These are phyloP conservation scores for Saturnispora dispora DNA, from an alignment of 805 yeast species.

Conservation along the genomic window DNA sequence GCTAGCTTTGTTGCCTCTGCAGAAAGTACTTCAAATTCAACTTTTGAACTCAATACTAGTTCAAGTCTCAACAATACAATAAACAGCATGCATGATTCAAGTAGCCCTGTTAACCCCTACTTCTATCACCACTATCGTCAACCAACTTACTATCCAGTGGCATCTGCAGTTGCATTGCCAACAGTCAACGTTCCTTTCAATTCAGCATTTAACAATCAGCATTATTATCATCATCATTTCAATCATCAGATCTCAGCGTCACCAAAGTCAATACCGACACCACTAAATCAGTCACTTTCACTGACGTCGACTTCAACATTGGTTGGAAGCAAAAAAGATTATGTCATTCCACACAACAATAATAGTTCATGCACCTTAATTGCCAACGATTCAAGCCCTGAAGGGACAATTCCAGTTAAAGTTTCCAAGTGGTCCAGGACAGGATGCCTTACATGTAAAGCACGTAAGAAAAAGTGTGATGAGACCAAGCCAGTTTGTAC, in stretches of 20 bases:
- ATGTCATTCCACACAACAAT: neutral
- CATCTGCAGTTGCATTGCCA: neutral
- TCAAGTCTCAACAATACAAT: neutral
- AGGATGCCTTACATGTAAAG: slow-evolving; percentile 46
- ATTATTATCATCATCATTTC: neutral
- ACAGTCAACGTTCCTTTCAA: neutral
- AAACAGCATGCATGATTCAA: neutral
- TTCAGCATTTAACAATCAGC: neutral
- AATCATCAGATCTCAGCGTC: neutral
- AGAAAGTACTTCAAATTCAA: neutral
- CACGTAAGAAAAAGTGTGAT: slow-evolving; percentile 47
- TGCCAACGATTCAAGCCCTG: neutral
- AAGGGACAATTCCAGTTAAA: too few species aligned
- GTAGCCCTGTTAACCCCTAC: neutral
- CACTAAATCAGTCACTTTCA: neutral
- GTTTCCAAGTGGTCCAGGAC: slow-evolving; percentile 28
- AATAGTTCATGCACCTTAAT: neutral
- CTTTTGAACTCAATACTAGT: neutral
- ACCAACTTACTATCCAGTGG: neutral
- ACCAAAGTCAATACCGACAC: neutral
- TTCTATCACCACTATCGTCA: neutral
- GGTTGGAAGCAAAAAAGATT: neutral
- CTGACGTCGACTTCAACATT: neutral
- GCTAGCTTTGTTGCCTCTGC: neutral
- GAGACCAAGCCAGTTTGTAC: slow-evolving; percentile 44